These are phyloP conservation scores for Anastatica hierochuntica DNA, from an alignment of 345 rosid genomes.

Conservation along the genomic window DNA sequence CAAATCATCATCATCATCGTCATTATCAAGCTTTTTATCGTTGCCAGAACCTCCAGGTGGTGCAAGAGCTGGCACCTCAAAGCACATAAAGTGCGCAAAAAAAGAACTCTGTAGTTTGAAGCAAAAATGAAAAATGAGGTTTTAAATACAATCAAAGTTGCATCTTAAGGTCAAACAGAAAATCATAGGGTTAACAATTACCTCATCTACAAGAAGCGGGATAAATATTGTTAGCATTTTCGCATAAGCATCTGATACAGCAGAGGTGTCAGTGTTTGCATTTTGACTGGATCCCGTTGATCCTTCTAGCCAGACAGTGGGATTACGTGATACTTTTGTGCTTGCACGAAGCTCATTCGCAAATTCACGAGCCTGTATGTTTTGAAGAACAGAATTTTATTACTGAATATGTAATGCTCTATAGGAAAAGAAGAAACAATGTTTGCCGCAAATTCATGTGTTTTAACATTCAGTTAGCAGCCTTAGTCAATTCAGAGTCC, in stretches of 20 bases:
- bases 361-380: conserved; percentile 84
- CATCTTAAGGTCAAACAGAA: conserved; percentile 2
- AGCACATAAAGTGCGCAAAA: conserved; percentile 99
- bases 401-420: neutral
- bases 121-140: conserved; percentile 11
- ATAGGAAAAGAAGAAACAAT: neutral
- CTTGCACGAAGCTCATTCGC: conserved; percentile 99
- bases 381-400: neutral
- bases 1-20: conserved; percentile 62
- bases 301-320: conserved; percentile 95
- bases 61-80: conserved; percentile 91
- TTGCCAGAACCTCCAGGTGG: conserved; percentile 66
- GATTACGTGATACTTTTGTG: conserved; percentile 90
- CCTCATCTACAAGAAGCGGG: conserved; percentile 99
- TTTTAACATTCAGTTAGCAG: neutral
- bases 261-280: conserved; percentile 63
- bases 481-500: too few species aligned
- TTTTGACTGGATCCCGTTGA: conserved; percentile 70
- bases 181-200: conserved; percentile 21
- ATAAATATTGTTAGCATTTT: conserved; percentile 93
- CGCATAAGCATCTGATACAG: conserved; percentile 94
- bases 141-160: conserved; percentile 4
- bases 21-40: conserved; percentile 48
- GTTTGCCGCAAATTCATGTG: conserved; percentile 1
- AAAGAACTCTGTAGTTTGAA: conserved; percentile 81